These are phyloP conservation scores for Penicillium diatomitis DNA, from an alignment of 495 filamentous ascomycete genomes.

Conservation along the genomic window DNA sequence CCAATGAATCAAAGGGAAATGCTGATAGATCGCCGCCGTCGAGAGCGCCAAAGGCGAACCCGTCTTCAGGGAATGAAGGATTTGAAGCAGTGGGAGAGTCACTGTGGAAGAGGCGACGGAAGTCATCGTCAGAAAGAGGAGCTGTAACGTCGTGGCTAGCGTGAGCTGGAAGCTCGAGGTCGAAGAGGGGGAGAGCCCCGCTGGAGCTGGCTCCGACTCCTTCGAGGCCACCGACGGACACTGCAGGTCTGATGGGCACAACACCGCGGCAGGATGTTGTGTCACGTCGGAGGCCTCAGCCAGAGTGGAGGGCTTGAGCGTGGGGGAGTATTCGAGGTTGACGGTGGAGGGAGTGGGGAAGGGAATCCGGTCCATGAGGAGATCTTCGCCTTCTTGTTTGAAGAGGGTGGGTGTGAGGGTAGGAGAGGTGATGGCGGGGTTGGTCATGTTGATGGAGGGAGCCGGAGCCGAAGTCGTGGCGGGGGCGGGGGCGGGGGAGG, in stretches of 20 bases:
- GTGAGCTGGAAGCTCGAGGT: conserved; percentile 31
- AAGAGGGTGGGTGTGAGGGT: conserved; percentile 41
- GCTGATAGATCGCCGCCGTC: conserved; percentile 45
- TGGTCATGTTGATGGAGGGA: too few relatives aligned
- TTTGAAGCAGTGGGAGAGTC: conserved; percentile 60
- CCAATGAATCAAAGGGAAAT: conserved; percentile 78
- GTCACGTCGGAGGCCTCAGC: conserved; percentile 75
- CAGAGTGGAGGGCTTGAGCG: conserved; percentile 42
- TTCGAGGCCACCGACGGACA: conserved; percentile 80
- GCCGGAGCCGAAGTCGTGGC: too few relatives aligned
- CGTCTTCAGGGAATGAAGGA: conserved; percentile 68
- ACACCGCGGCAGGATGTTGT: conserved; percentile 99
- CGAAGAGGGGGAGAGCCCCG: conserved; percentile 42
- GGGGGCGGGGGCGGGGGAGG: too few relatives aligned
- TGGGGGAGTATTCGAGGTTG: conserved; percentile 40
- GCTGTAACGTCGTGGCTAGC: conserved; percentile 34
- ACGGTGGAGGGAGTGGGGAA: conserved; percentile 40
- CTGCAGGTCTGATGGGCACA: conserved; percentile 90
- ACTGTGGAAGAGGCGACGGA: conserved; percentile 60
- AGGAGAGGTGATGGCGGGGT: conserved; percentile 34
- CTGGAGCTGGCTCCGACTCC: conserved; percentile 28
- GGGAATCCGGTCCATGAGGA: conserved; percentile 38
- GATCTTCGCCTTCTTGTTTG: conserved; percentile 48
- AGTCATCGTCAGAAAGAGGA: conserved; percentile 58
- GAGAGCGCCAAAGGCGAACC: conserved; percentile 59